Base-by-base conservation (phyloP, 371 early-diverging fungal species). In the Apophysomyces variabilis region DNA sequence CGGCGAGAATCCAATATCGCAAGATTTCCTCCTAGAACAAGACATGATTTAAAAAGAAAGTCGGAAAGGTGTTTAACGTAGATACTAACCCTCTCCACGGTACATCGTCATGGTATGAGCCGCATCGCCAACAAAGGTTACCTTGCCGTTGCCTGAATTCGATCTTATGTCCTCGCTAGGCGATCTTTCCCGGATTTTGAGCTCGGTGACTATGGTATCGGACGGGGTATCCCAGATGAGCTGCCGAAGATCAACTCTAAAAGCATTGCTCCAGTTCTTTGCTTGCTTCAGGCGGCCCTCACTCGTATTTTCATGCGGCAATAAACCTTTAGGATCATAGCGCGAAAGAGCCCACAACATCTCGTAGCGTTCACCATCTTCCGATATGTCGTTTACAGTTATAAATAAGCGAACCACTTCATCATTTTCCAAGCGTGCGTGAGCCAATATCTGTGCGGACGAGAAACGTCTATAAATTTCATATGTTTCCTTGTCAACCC, bases 61-160 rank as follows among this genome's bases (percentile, higher is more conserved):
- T 0, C 46, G 16, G 9, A 43, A 9, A 2, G 7, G 47, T 3
- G 21, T 21, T 4, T 50, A 11, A 1, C 9, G 7, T 6, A 21
- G 4, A 35, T 47, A 6, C 21, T 21, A 46, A 64, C 75, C 69
- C 63, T 75, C 75, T 11, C 72, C 75, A 3, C 65, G 57, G 36
- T 43, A 69, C 38, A 54, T 37, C 8, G 75, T 71, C 72, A 72
- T 67, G 4, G 62, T 21, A 37, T 75, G 72, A 3, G 60, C 60
- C 4, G 72, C 75, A 58, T 75, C 72, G n/a, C 72, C 69, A 7
- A 72, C 41, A 0, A 72, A 35, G 7, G 62, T 39, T 14, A 75
- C 67, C 1, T 60, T 62, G 11, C 56, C 61, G 3, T 45, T 14
- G 1, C 32, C 9, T 12, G 61, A 7, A 26, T 21, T 50, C 7